These are phyloP conservation scores for Inonotus hispidus DNA, from an alignment of 1,284 basidiomycete species.

Conservation along the genomic window DNA sequence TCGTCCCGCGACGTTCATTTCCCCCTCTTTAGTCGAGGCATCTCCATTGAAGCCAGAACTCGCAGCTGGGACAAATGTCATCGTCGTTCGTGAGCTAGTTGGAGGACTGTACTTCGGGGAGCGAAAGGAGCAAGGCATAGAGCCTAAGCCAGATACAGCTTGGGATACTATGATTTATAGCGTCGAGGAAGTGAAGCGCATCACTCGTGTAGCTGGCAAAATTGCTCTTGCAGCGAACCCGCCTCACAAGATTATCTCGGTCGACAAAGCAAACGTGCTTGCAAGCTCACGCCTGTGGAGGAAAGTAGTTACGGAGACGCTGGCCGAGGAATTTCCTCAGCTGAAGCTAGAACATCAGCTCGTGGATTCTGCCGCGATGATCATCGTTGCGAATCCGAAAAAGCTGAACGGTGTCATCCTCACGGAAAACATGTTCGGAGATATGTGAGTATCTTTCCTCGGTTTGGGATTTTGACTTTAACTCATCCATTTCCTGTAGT, in stretches of 20 bases:
- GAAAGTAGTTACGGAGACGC: conserved; percentile 81
- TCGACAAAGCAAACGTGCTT: conserved; percentile 99
- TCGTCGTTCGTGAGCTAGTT: conserved; percentile 93
- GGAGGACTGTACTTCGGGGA: conserved; percentile 93
- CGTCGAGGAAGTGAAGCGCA: conserved; percentile 86
- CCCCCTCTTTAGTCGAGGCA: conserved; percentile 81
- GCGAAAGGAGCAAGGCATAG: conserved; percentile 80
- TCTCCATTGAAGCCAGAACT: conserved; percentile 92
- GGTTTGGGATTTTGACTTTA: not conserved
- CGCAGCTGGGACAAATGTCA: conserved; percentile 85
- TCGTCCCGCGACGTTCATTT: conserved; percentile 93
- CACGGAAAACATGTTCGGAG: conserved; percentile 95
- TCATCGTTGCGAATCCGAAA: conserved; percentile 87
- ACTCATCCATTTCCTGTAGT: conserved; percentile 38
- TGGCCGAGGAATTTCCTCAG: conserved; percentile 83
- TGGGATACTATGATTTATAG: conserved; percentile 95
- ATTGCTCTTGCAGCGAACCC: conserved; percentile 84
- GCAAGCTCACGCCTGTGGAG: conserved; percentile 95
- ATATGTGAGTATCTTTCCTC: conserved; percentile 65
- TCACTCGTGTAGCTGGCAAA: conserved; percentile 93
- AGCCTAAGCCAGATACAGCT: conserved; percentile 59
- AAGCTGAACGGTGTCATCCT: conserved; percentile 95
- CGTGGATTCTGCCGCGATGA: conserved; percentile 96
- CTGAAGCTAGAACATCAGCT: conserved; percentile 84
- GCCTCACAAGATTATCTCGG: conserved; percentile 84